phyloP scores from a whole-genome alignment of 1,284 basidiomycete species.

The Pyrrhoderma lamaoense region DNA sequence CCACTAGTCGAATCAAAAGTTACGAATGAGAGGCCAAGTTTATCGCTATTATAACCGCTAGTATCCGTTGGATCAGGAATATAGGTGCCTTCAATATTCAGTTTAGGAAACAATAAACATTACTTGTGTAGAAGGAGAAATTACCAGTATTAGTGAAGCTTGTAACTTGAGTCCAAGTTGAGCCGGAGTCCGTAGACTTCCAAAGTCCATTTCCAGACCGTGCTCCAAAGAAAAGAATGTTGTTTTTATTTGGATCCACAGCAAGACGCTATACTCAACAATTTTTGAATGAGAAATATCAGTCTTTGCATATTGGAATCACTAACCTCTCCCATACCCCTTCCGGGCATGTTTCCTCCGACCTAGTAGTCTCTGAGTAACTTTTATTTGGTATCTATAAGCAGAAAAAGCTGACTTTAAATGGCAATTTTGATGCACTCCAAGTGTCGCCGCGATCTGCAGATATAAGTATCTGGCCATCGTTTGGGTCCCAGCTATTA shows the following conservation, averaged over 20 bases:
- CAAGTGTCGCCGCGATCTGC: constrained; percentile 50
- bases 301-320: not conserved
- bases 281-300: not conserved
- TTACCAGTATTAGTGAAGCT: constrained; percentile 48
- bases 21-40: constrained; percentile 54
- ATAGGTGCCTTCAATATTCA: constrained; percentile 40
- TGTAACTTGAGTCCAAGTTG: constrained; percentile 50
- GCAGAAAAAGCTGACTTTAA: constrained; percentile 39
- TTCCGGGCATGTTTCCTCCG: constrained; percentile 59
- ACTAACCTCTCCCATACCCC: constrained; percentile 39
- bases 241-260: constrained; percentile 55
- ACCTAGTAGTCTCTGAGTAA: constrained; percentile 12
- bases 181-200: constrained; percentile 53
- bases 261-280: constrained; percentile 40
- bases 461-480: constrained; percentile 58
- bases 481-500: constrained; percentile 58
- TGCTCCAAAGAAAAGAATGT: constrained; percentile 54
- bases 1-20: constrained; percentile 58
- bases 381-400: constrained; percentile 23
- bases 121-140: not conserved
- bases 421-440: constrained; percentile 42
- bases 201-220: constrained; percentile 56
- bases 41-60: constrained; percentile 48
- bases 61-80: constrained; percentile 48
- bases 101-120: not conserved